These are phyloP conservation scores for Cladosporium sp. DNA, from an alignment of 2,329 filamentous ascomycete genomes.

Conservation along the genomic window DNA sequence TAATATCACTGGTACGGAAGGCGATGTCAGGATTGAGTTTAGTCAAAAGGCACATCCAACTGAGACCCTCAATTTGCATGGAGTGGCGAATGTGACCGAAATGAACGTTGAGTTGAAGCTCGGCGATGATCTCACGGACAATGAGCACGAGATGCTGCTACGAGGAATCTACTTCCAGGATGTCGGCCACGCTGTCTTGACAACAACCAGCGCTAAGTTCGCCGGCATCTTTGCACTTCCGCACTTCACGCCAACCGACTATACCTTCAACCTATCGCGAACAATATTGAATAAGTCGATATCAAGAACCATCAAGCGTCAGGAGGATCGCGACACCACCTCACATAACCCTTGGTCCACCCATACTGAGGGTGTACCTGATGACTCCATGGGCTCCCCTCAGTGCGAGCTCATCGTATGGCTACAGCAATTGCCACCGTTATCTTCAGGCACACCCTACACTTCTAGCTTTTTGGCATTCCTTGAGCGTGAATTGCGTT, in stretches of 20 bases:
- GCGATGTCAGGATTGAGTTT: conserved; percentile 69
- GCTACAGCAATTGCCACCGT: conserved; percentile 61
- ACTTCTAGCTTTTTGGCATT: conserved; percentile 43
- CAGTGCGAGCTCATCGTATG: conserved; percentile 91
- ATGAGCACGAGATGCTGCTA: conserved; percentile 75
- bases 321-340: conserved; percentile 59
- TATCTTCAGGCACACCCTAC: conserved; percentile 28
- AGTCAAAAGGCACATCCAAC: conserved; percentile 51
- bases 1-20: conserved; percentile 74
- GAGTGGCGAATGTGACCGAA: conserved; percentile 60
- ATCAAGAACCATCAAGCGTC: conserved; percentile 63
- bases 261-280: conserved; percentile 49
- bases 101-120: conserved; percentile 70
- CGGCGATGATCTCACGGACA: conserved; percentile 69
- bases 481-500: conserved; percentile 61
- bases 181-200: conserved; percentile 77
- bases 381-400: conserved; percentile 62
- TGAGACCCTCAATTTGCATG: conserved; percentile 34
- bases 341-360: conserved; percentile 73
- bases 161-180: conserved; percentile 83
- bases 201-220: conserved; percentile 88
- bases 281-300: conserved; percentile 72
- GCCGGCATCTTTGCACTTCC: conserved; percentile 88
- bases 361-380: conserved; percentile 52
- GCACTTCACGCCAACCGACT: conserved; percentile 67